These are phyloP conservation scores for Botrytis porri DNA, from an alignment of 2,329 filamentous ascomycete species.

Conservation along the genomic window DNA sequence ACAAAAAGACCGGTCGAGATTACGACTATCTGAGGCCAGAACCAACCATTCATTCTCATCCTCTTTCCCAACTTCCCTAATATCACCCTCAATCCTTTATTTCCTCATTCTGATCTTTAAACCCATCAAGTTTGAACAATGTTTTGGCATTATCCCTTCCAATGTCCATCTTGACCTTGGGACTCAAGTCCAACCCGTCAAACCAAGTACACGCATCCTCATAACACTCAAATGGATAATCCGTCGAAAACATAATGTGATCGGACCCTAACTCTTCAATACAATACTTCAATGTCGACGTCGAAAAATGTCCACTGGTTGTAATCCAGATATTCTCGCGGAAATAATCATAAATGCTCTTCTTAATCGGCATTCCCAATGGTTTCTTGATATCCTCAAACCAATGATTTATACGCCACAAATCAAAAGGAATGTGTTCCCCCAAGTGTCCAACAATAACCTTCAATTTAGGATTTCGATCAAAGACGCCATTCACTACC, in stretches of 20 bases:
- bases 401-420: slow-evolving; percentile 53
- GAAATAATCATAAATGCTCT: slow-evolving; percentile 52
- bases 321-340: slow-evolving; percentile 55
- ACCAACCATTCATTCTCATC: no score
- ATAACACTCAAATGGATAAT: slow-evolving; percentile 52
- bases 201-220: slow-evolving; percentile 43
- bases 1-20: neutral
- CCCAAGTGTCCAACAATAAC: slow-evolving; percentile 49
- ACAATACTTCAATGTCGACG: slow-evolving; percentile 49
- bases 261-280: slow-evolving; percentile 49
- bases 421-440: slow-evolving; percentile 49
- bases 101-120: neutral
- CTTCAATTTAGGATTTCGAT: slow-evolving; percentile 46
- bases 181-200: slow-evolving; percentile 42
- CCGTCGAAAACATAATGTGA: slow-evolving; percentile 51
- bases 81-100: neutral
- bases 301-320: slow-evolving; percentile 55
- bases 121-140: slow-evolving; percentile 39
- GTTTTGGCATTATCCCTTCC: slow-evolving; percentile 47
- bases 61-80: no score
- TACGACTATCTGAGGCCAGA: neutral
- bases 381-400: slow-evolving; percentile 53
- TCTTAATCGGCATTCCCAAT: slow-evolving; percentile 40
- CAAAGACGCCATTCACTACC: slow-evolving; percentile 51
- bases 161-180: slow-evolving; percentile 42